Evolutionary conservation across 768 basidiomycete genomes (phyloP), one percentile per base, ranked within the genome.

Genomic region (Boletus bicolor): DNA sequence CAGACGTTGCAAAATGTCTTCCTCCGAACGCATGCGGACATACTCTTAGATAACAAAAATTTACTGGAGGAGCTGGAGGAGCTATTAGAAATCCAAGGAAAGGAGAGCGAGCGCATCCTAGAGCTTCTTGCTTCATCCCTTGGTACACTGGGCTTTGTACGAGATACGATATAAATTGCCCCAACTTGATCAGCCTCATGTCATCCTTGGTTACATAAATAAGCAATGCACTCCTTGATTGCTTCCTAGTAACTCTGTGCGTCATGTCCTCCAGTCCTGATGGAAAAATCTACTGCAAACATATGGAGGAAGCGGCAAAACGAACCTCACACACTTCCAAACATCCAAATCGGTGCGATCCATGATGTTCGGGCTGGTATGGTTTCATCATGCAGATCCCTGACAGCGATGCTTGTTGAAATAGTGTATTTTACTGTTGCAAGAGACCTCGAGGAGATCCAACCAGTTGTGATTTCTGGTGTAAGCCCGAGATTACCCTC

Each of bases 1-100:
- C 93, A 98, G 70, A 82, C 94, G 1, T 78, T 95, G 66, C 79
- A 93, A 63, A 85, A 79, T 59, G 87, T 96, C 2, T 93, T 97
- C 70, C 73, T 98, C 41, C 83, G 83, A 17, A 79, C 90, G 49
- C 95, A 98, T 67, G 87, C 87, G 4, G 94, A 98, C 53, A 75
- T 86, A 0, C 73, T 98, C 32, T 77, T 93, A 34, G 79, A 76
- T 21, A 91, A 91, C 66, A 68, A 70, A 3, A 93, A 93, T 69
- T 64, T 95, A 56, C 73, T 73, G 51, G 68, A 65, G 4, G 77
- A 77, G 19, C 62, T 99, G 66, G 77, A 84, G 62, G 74, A 64
- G 55, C 68, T 99, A 52, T 70, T 79, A 61, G 77, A 73, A 34
- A 81, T 84, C 59, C 95, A 98, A 71, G 72, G 76, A 64, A 82